These are phyloP conservation scores for Aphanomyces stellatus DNA, from an alignment of 352 stramenopile genomes.

Conservation along the genomic window DNA sequence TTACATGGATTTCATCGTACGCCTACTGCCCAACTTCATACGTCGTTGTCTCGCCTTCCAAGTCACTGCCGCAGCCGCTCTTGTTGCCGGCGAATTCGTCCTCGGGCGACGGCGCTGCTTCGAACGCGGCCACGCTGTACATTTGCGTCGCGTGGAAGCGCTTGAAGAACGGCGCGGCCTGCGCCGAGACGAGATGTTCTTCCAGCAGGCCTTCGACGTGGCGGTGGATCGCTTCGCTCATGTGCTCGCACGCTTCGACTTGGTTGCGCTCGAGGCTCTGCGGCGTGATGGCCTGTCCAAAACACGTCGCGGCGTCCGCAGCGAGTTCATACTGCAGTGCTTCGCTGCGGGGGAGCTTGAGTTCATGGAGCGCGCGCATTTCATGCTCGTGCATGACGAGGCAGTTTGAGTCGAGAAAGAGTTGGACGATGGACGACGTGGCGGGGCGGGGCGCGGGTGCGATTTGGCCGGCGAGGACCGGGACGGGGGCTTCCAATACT, in stretches of 20 bases:
- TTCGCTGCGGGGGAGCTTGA: conserved; percentile 67
- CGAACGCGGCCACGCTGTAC: conserved; percentile 54
- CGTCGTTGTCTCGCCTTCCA: conserved; percentile 6
- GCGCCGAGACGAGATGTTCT: neutral
- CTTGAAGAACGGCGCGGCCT: conserved; percentile 20
- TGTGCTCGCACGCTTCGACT: conserved; percentile 54
- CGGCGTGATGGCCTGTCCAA: conserved; percentile 53
- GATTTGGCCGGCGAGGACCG: conserved; percentile 66
- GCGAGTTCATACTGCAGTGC: conserved; percentile 60
- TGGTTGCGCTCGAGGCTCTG: conserved; percentile 50
- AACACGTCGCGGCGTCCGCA: conserved; percentile 40
- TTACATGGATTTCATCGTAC: too few relatives aligned
- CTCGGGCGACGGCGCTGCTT: neutral
- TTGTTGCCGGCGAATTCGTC: neutral
- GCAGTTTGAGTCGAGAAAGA: conserved; percentile 74
- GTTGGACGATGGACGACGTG: conserved; percentile 67
- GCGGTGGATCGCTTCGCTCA: conserved; percentile 47
- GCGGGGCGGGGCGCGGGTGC: conserved; percentile 31
- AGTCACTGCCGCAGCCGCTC: neutral
- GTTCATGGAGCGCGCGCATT: conserved; percentile 56
- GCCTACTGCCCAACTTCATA: too few relatives aligned
- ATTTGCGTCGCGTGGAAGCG: conserved; percentile 75
- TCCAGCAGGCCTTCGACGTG: conserved; percentile 55
- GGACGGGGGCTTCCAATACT: conserved; percentile 64
- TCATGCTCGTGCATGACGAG: conserved; percentile 74